Conservation (phyloP, 1,284 basidiomycete genomes). For the Puccinia triticina region DNA sequence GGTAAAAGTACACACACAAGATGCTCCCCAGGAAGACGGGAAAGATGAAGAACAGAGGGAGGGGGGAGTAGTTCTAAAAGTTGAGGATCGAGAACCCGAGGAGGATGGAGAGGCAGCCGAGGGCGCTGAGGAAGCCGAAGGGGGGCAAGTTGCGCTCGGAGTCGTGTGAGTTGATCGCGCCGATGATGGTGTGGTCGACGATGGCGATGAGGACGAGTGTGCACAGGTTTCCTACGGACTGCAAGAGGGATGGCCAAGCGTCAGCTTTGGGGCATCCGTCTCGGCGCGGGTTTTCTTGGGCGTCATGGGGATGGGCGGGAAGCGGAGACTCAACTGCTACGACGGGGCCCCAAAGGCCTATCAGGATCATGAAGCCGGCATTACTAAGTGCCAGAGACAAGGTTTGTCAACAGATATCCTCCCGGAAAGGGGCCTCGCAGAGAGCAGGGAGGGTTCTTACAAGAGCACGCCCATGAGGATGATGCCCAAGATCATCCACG, state of each 20-base stretch:
- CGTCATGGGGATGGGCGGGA: not conserved
- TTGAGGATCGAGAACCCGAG: not conserved
- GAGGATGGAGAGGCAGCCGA: constrained; percentile 6
- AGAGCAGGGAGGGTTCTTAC: not conserved
- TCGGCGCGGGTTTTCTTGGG: not conserved
- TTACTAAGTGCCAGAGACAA: not conserved
- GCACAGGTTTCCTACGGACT: not conserved
- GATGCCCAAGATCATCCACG: constrained; percentile 34
- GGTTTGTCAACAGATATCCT: not conserved
- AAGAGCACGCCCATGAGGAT: constrained; percentile 29
- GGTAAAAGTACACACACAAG: not conserved
- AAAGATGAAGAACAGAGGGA: not conserved
- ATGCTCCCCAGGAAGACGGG: not conserved
- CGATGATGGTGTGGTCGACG: constrained; percentile 2
- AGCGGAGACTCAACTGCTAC: constrained; percentile 17
- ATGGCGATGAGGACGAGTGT: constrained; percentile 18
- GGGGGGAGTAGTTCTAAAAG: not conserved
- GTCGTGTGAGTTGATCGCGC: not conserved
- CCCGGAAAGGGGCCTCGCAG: not conserved
- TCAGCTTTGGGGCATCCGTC: no score
- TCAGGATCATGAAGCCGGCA: constrained; percentile 37
- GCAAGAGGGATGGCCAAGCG: no score
- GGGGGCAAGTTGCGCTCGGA: not conserved
- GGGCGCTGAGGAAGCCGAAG: not conserved
- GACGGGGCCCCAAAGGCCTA: constrained; percentile 38